These are phyloP conservation scores for Sphaerosporella brunnea DNA, from an alignment of 495 filamentous ascomycete species.

Conservation along the genomic window DNA sequence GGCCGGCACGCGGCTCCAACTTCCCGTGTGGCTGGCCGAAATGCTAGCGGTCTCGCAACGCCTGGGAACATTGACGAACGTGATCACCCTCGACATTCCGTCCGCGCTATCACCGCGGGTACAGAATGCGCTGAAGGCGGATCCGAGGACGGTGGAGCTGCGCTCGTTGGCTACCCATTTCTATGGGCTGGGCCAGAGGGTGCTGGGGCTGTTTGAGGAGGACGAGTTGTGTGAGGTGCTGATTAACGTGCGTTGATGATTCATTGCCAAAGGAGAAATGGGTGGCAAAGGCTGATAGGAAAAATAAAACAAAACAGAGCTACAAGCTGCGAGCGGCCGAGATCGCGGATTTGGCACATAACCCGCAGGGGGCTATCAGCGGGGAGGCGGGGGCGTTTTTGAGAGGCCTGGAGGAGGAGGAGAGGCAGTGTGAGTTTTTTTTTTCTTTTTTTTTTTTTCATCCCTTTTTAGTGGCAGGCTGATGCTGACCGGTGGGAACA, in stretches of 20 bases:
- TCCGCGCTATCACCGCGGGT: constrained; percentile 60
- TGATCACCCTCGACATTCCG: constrained; percentile 70
- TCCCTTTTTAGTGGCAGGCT: too few relatives aligned
- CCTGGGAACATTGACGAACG: constrained; percentile 34
- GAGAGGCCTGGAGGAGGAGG: constrained; percentile 74
- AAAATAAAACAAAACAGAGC: too few relatives aligned
- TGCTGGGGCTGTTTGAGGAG: constrained; percentile 82
- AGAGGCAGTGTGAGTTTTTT: constrained; percentile 47
- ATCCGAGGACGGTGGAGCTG: constrained; percentile 69
- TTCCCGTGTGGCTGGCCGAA: constrained; percentile 94
- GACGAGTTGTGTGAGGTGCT: constrained; percentile 69
- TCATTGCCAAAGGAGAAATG: too few relatives aligned
- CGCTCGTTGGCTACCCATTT: constrained; percentile 68
- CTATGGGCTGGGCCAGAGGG: constrained; percentile 64
- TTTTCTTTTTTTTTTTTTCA: too few relatives aligned
- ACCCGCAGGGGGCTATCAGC: constrained; percentile 51
- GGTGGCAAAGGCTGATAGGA: too few relatives aligned
- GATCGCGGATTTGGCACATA: constrained; percentile 79
- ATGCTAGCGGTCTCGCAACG: constrained; percentile 70
- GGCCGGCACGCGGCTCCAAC: constrained; percentile 55
- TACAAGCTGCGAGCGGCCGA: constrained; percentile 69
- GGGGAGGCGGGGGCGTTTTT: constrained; percentile 74
- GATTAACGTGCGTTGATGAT: too few relatives aligned
- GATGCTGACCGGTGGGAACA: constrained; percentile 26
- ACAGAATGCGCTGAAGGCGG: constrained; percentile 77